A percentile compares a stretch with the other conserved stretches of the same genome.
Evolutionary conservation across 208 protist species (phyloP).

Genomic region (Trypanosoma scelopori): DNA sequence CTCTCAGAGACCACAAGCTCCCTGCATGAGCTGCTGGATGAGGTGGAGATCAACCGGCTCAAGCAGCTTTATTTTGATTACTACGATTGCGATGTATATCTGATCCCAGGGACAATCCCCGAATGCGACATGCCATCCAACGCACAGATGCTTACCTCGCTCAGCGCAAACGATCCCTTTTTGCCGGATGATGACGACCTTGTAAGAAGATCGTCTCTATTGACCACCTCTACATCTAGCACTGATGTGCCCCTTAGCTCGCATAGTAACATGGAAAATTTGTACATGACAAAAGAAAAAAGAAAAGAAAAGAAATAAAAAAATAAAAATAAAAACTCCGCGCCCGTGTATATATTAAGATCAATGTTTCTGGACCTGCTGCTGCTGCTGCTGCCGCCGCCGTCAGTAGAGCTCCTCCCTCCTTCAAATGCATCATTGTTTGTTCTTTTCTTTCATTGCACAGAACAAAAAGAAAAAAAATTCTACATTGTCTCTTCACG

Average conservation of each 20-base stretch:
- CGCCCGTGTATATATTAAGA: too few relatives aligned
- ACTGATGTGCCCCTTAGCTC: not conserved
- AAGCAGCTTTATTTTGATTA: slow-evolving; percentile 91
- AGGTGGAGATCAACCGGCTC: slow-evolving; percentile 59
- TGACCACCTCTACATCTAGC: slow-evolving; percentile 3
- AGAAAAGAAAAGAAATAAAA: too few relatives aligned
- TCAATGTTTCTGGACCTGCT: too few relatives aligned
- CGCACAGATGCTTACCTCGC: slow-evolving; percentile 24
- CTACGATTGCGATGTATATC: slow-evolving; percentile 79
- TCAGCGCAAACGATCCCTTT: slow-evolving; percentile 30
- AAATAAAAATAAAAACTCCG: too few relatives aligned
- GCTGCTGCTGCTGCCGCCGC: too few relatives aligned
- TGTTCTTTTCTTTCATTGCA: too few relatives aligned
- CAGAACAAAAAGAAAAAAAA: too few relatives aligned
- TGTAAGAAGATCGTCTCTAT: slow-evolving; percentile 8
- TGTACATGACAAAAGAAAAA: not conserved
- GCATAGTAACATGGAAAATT: not conserved
- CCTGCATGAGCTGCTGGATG: slow-evolving; percentile 60
- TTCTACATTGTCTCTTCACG: too few relatives aligned
- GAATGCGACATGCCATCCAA: slow-evolving; percentile 21
- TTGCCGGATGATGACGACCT: slow-evolving; percentile 11
- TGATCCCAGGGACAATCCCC: slow-evolving; percentile 25
- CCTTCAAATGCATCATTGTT: too few relatives aligned
- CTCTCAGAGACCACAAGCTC: slow-evolving; percentile 36
- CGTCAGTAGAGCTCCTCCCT: too few relatives aligned